These are phyloP conservation scores for Pulveroboletus frians DNA, from an alignment of 768 basidiomycete species.

Conservation along the genomic window DNA sequence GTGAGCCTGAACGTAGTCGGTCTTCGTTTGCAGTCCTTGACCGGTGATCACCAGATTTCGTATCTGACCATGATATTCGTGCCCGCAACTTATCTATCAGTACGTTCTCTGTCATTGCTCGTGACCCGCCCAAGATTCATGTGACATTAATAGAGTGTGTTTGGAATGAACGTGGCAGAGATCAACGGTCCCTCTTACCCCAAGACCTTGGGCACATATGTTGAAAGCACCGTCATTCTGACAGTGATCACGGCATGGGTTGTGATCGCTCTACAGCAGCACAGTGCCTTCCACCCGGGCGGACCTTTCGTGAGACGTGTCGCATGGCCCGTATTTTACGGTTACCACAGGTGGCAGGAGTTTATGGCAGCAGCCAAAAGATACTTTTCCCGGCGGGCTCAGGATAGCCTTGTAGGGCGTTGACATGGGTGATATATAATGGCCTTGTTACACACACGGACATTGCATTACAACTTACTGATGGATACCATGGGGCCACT, in stretches of 20 bases:
- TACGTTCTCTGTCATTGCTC: constrained; percentile 5
- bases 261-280: constrained; percentile 46
- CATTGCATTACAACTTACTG: not conserved
- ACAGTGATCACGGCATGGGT: constrained; percentile 53
- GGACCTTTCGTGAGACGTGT: constrained; percentile 9
- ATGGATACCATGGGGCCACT: no score
- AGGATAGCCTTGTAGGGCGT: not conserved
- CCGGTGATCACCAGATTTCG: constrained; percentile 35
- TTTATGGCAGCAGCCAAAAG: not conserved
- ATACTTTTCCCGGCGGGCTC: not conserved
- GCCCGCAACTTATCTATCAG: constrained; percentile 44
- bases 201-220: constrained; percentile 35
- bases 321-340: constrained; percentile 19
- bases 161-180: constrained; percentile 30
- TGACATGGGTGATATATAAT: not conserved
- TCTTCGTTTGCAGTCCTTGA: not conserved
- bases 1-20: constrained; percentile 1
- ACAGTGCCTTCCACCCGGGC: constrained; percentile 19
- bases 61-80: constrained; percentile 61
- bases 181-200: constrained; percentile 19
- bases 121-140: not conserved
- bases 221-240: constrained; percentile 42
- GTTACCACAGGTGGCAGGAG: not conserved
- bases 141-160: constrained; percentile 26
- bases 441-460: not conserved